Base-by-base conservation (phyloP, 352 stramenopile genomes). In the Phytophthora cajani region DNA sequence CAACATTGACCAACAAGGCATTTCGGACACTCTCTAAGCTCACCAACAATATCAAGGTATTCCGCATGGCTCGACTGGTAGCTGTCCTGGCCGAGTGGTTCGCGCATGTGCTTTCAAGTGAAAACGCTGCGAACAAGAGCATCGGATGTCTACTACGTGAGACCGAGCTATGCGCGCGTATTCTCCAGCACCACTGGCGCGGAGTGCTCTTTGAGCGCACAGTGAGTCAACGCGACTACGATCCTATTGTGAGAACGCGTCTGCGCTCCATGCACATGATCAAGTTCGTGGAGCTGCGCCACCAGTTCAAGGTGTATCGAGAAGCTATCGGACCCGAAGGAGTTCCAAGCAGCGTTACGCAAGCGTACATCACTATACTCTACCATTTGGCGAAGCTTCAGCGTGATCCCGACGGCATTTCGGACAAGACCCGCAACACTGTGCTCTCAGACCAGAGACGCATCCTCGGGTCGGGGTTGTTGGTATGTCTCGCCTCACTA, bases 121-220 rank as follows among this genome's bases (percentile, higher is more conserved):
- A 95, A 60, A 95, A 91, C 47, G 87, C 82, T 8, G 80, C 69
- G 6, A 74, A 57, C 16, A 88, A 91, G 53, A 80, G 80, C 23
- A 71, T 89, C 30, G 57, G 59, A 2, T 89, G 74, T 49, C 67
- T 95, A 21, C 60, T 92, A 8, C 84, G 83, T 1, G 83, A 91
- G 62, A 82, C 75, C 1, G 87, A 95, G 21, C 54, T 89, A 9
- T 92, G 85, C 19, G 82, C 87, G 7, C 84, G 83, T 14, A 87
- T 95, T 49, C 58, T 95, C 5, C 87, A 95, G 67, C 87, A 95
- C 49, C 81, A 92, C 52, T 91, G 85, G 79, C 81, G 87, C 2
- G 78, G 85, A 12, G 79, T 91, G 8, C 25, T 84, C 12, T 90
- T 92, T 55, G 80, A 91, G 56, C 79, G 85, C 16, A 78, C 62